These are phyloP conservation scores for Myrmaecium sp. DNA, from an alignment of 2,329 filamentous ascomycete species.

Conservation along the genomic window DNA sequence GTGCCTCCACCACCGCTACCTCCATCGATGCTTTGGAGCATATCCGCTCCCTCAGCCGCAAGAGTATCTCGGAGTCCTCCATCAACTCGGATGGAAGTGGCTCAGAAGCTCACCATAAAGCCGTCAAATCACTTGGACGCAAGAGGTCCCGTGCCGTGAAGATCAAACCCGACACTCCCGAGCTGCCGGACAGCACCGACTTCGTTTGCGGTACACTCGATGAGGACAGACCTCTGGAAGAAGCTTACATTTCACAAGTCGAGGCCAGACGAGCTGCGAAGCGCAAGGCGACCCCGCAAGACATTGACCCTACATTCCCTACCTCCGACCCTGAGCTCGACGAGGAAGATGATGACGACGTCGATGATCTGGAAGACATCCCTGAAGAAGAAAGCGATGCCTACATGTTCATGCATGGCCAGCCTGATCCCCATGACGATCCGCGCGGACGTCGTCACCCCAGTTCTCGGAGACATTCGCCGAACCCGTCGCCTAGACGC, in stretches of 20 bases:
- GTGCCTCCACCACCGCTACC: slow-evolving; percentile 33
- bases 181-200: slow-evolving; percentile 91
- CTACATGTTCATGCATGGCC: slow-evolving; percentile 52
- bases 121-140: slow-evolving; percentile 14
- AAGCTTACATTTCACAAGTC: slow-evolving; percentile 74
- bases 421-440: slow-evolving; percentile 49
- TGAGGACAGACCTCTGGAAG: slow-evolving; percentile 86
- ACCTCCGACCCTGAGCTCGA: slow-evolving; percentile 80
- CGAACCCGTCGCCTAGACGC: slow-evolving; percentile 43
- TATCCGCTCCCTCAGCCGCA: slow-evolving; percentile 27
- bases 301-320: slow-evolving; percentile 88
- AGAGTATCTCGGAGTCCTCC: slow-evolving; percentile 36
- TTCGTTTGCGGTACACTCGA: slow-evolving; percentile 98
- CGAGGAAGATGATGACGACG: slow-evolving; percentile 53
- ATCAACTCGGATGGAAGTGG: slow-evolving; percentile 32
- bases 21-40: slow-evolving; percentile 35
- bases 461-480: slow-evolving; percentile 21
- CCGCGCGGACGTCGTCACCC: slow-evolving; percentile 17
- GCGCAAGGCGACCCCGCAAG: slow-evolving; percentile 4
- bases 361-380: slow-evolving; percentile 24
- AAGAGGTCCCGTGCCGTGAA: slow-evolving; percentile 34
- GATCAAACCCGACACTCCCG: slow-evolving; percentile 53
- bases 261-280: slow-evolving; percentile 46
- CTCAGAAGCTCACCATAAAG: slow-evolving; percentile 10
- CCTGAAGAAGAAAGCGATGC: slow-evolving; percentile 47